A percentile compares a stretch with the other conserved stretches of the same genome.
Conservation (phyloP, 75 land plant species). For the Selaginella tamariscina region DNA sequence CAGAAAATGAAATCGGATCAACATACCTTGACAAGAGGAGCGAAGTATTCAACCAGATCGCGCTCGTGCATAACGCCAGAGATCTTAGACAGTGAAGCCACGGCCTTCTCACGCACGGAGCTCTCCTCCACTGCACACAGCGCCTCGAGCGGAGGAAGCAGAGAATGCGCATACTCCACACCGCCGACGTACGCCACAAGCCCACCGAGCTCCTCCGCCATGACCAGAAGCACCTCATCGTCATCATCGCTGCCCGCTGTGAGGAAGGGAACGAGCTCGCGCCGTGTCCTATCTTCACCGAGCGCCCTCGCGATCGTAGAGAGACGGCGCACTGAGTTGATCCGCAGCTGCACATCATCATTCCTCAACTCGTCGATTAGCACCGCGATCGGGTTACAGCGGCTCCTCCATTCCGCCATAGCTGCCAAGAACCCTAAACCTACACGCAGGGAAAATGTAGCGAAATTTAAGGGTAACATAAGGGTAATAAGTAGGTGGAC, state of each 20-base stretch:
- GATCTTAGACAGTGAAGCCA: background rate
- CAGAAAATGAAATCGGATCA: no score
- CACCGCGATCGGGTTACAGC: background rate
- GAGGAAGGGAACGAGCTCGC: background rate
- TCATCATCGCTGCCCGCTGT: background rate
- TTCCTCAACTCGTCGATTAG: background rate
- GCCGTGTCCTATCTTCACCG: background rate
- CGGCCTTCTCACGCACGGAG: background rate
- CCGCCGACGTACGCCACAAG: background rate
- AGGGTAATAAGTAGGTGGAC: no score
- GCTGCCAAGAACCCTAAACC: background rate
- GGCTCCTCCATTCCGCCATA: slow-evolving; percentile 1
- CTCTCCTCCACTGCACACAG: background rate
- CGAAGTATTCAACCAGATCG: background rate
- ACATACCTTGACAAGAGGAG: background rate
- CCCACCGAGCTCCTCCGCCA: background rate
- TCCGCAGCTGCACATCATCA: background rate
- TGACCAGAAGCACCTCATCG: background rate
- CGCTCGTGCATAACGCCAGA: background rate
- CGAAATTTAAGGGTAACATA: no score
- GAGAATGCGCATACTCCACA: background rate
- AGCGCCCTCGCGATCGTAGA: background rate
- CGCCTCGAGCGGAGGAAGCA: background rate
- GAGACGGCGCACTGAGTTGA: background rate
- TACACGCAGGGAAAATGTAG: no score